Conservation (phyloP, 352 stramenopile species). For the Aphanomyces stellatus region DNA sequence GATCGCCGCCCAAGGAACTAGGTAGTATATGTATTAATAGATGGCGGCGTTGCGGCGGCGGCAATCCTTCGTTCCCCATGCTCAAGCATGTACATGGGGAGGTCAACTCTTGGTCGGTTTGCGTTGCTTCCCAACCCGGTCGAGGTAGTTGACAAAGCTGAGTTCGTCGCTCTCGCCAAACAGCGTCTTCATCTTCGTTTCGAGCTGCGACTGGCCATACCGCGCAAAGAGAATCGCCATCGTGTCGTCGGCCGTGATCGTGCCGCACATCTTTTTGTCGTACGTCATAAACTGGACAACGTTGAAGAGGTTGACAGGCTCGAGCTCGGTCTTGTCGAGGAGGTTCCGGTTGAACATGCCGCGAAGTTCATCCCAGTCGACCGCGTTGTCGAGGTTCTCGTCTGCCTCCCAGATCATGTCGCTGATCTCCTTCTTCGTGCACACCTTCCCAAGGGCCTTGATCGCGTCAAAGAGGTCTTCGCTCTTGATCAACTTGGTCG, state of each 20-base stretch:
- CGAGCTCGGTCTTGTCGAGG: constrained; percentile 90
- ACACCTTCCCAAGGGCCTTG: constrained; percentile 88
- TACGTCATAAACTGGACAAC: constrained; percentile 98
- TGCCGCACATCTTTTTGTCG: constrained; percentile 91
- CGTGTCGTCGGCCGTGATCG: constrained; percentile 95
- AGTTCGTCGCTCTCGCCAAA: constrained; percentile 84
- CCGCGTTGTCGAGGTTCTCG: constrained; percentile 92
- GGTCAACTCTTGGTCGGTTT: background rate
- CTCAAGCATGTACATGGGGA: background rate
- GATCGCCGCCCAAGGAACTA: too few species aligned
- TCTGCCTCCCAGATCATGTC: constrained; percentile 99
- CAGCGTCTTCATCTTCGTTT: constrained; percentile 87
- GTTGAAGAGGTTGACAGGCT: constrained; percentile 94
- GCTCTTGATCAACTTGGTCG: constrained; percentile 72
- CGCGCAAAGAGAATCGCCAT: constrained; percentile 97
- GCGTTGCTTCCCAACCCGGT: constrained; percentile 64
- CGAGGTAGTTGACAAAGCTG: constrained; percentile 70
- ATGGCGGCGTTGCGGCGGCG: too few species aligned
- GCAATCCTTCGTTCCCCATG: too few species aligned
- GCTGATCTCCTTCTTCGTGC: constrained; percentile 92
- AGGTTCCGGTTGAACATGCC: constrained; percentile 97
- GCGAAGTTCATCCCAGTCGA: constrained; percentile 94
- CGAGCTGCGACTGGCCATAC: constrained; percentile 82
- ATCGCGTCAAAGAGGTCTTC: constrained; percentile 91
- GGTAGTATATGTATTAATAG: too few species aligned